Percentiles rank a stretch among this genome's conserved stretches.
Evolutionary conservation across 164 flowering plant genomes (phyloP).

Genomic region (Nymphaea thermarum): DNA sequence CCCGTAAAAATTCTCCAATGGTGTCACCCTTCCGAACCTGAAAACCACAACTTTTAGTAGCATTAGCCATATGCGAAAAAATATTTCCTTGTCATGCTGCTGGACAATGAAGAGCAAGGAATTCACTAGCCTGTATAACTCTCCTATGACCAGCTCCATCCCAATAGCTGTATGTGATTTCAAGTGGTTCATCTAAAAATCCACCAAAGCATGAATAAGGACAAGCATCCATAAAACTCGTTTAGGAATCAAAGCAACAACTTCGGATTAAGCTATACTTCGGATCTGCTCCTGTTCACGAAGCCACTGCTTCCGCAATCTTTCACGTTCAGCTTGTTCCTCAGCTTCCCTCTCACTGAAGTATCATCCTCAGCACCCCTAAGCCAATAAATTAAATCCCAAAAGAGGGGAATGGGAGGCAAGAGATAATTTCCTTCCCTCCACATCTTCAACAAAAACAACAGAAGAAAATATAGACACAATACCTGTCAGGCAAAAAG

Average conservation of each 20-base stretch:
- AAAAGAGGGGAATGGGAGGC: background rate
- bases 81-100: background rate
- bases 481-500: conserved; percentile 93
- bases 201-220: background rate
- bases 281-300: conserved; percentile 76
- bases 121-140: conserved; percentile 54
- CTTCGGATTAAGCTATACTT: conserved; percentile 35
- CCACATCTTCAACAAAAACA: background rate
- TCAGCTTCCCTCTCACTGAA: conserved; percentile 99
- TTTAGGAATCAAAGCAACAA: background rate
- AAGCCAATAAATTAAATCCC: conserved; percentile 23
- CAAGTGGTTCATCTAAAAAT: conserved; percentile 78
- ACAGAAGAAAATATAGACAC: conserved; percentile 3
- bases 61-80: background rate
- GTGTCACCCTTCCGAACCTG: conserved; percentile 91
- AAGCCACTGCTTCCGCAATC: conserved; percentile 77
- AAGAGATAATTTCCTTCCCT: background rate
- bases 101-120: background rate
- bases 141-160: conserved; percentile 98
- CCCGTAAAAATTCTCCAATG: conserved; percentile 88
- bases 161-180: conserved; percentile 98
- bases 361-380: conserved; percentile 43
- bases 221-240: background rate
- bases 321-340: conserved; percentile 97
- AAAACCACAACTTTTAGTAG: background rate